Evolutionary conservation across 495 filamentous ascomycete genomes (phyloP).

Genomic region (Astrothelium macrocarpum): DNA sequence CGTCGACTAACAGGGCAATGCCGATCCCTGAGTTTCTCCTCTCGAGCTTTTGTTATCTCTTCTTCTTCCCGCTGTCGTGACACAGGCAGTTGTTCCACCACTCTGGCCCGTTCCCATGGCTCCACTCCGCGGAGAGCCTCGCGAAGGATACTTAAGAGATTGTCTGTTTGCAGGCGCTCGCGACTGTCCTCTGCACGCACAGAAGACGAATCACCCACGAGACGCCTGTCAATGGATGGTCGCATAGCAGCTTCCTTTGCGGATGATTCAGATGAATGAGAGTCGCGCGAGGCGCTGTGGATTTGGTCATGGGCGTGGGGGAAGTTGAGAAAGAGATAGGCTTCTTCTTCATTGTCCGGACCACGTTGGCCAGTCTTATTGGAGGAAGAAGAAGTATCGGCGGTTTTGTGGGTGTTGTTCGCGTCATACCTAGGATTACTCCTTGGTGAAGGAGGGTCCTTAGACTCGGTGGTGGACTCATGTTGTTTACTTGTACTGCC

Average conservation of each 20-base stretch:
- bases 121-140: neutral
- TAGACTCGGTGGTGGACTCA: neutral
- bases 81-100: neutral
- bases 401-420: neutral
- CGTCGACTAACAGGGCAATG: neutral
- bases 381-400: neutral
- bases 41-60: neutral
- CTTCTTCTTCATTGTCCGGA: neutral
- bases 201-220: neutral
- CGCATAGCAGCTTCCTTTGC: neutral
- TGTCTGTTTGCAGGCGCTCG: neutral
- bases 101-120: neutral
- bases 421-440: no score
- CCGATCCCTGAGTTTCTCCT: neutral
- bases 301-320: slow-evolving; percentile 1
- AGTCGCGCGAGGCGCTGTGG: neutral
- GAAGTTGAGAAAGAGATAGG: slow-evolving; percentile 4
- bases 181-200: neutral
- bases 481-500: neutral
- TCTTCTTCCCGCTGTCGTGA: neutral
- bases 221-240: neutral
- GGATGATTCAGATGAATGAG: no score
- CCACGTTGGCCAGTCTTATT: neutral
- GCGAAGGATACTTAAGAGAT: neutral
- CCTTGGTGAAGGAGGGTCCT: no score